Conservation (phyloP, 257 asterid genomes). For the Misopates orontium region DNA sequence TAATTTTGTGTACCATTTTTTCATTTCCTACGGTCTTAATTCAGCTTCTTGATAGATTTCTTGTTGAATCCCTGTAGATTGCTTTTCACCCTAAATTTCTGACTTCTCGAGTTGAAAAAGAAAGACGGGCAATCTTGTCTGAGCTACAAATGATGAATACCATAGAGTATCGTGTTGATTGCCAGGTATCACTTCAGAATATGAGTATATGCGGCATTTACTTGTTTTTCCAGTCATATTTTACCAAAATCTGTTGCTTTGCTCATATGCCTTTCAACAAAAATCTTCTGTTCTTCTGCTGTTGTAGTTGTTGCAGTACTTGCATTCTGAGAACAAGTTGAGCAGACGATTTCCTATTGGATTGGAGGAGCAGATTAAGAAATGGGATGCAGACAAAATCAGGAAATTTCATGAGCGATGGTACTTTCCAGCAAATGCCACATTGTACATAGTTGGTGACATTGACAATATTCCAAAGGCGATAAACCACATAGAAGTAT, state of each 20-base stretch:
- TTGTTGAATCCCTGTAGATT: slow-evolving; percentile 49
- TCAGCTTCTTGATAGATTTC: slow-evolving; percentile 9
- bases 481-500: slow-evolving; percentile 84
- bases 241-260: slow-evolving; percentile 19
- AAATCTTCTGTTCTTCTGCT: slow-evolving; percentile 31
- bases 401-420: slow-evolving; percentile 96
- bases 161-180: slow-evolving; percentile 98
- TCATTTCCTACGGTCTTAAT: slow-evolving; percentile 17
- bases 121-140: slow-evolving; percentile 89
- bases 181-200: slow-evolving; percentile 69
- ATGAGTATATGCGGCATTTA: slow-evolving; percentile 18
- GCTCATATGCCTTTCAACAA: neutral
- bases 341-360: slow-evolving; percentile 98
- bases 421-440: slow-evolving; percentile 99
- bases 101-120: slow-evolving; percentile 94
- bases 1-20: slow-evolving; percentile 15
- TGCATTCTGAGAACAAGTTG: slow-evolving; percentile 98
- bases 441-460: slow-evolving; percentile 96
- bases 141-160: slow-evolving; percentile 99
- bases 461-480: slow-evolving; percentile 75
- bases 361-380: slow-evolving; percentile 95
- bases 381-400: slow-evolving; percentile 98
- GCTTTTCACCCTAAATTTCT: slow-evolving; percentile 96
- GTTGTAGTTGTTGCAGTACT: slow-evolving; percentile 81
- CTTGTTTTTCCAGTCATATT: slow-evolving; percentile 9